These are phyloP conservation scores for Spiraea crenata DNA, from an alignment of 331 rosid species.

Conservation along the genomic window DNA sequence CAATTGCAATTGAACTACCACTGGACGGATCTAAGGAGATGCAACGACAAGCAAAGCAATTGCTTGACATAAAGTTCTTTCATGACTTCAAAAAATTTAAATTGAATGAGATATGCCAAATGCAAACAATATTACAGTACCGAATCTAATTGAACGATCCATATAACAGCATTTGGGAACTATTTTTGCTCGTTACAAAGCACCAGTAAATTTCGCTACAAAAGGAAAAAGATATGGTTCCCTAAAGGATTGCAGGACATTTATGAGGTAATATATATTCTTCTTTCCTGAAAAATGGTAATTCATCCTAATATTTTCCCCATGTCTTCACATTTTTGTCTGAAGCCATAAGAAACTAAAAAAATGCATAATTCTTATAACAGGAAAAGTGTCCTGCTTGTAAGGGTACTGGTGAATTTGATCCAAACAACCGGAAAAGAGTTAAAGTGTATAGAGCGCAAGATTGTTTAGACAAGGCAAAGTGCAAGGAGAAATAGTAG, in stretches of 20 bases:
- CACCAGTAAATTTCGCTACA: neutral
- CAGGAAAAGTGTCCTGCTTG: neutral
- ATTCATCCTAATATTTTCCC: too few species aligned
- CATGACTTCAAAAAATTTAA: neutral
- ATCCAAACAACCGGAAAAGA: neutral
- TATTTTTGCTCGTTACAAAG: neutral
- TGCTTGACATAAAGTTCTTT: neutral
- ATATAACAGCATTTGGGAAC: neutral
- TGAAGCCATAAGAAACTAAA: neutral
- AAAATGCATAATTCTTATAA: neutral
- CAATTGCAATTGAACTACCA: slow-evolving; percentile 3
- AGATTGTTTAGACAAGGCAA: neutral
- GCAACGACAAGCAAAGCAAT: neutral
- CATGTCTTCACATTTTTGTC: too few species aligned
- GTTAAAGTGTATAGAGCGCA: neutral
- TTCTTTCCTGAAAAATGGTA: neutral
- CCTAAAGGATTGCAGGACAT: neutral
- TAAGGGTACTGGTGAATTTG: neutral
- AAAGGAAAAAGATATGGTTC: neutral
- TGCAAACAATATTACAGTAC: neutral
- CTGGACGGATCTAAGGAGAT: neutral
- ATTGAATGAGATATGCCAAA: neutral
- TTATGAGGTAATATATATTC: neutral
- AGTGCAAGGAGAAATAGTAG: neutral
- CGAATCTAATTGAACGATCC: neutral